Evolutionary conservation across 164 flowering plant species (phyloP), one percentile per base, ranked within the genome.

Genomic region (Pachysandra terminalis): DNA sequence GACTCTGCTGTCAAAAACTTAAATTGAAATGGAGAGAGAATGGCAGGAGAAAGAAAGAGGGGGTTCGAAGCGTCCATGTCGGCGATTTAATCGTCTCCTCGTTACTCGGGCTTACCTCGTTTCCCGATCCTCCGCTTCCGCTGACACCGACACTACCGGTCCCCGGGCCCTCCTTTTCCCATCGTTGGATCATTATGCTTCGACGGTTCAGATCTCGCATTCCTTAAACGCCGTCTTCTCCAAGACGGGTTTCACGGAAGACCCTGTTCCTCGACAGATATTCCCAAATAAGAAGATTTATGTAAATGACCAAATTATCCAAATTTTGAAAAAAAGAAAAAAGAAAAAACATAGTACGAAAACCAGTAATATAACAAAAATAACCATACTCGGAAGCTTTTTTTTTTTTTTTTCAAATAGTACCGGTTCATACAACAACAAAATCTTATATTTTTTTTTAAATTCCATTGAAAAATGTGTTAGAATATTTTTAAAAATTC

Each of bases 131-230:
- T 62, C 68, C 76, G 79, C 75, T 72, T 69, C 68, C 83, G 85
- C 85, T 76, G 83, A 82, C 85, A 78, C 77, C 70, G 75, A 71
- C 78, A 74, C 55, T 52, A 64, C 78, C 76, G 71, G 82, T 77
- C 56, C 48, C 56, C 68, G 57, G 66, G 41, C 51, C 23, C 16
- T 0, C 5, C 7, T 2, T 19, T 67, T 71, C 71, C n/a, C 13
- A 37, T 74, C 81, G 75, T 80, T 28, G 22, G 32, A 60, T 70
- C 2, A 2, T 0, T 0, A 1, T 19, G 0, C 1, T 60, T 61
- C 54, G 56, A 80, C 78, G 83, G 77, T 24, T 45, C 1, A 0
- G 77, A 78, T 80, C 32, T 15, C 0, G 22, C 23, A 24, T 68
- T 48, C 74, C 72, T 9, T 35, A 56, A 58, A 63, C 74, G 84